Evolutionary conservation across 306 rosid species (phyloP).

Genomic region (barrel medic (Medicago truncatula)): MtrunA17r5.0-ANR NC_053045.1:36806001-36806500

Average conservation of each 20-base stretch:
- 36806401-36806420: conserved; percentile 9
- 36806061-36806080: conserved; percentile 15
- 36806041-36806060: background rate
- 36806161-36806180: conserved; percentile 20
- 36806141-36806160: conserved; percentile 7
- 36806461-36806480: background rate
- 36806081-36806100: background rate
- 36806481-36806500: background rate
- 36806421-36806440: background rate
- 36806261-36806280: background rate
- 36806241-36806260: background rate
- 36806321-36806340: background rate
- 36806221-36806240: background rate
- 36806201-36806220: background rate
- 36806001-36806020: background rate
- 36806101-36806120: background rate
- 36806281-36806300: conserved; percentile 13
- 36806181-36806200: background rate
- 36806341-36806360: background rate
- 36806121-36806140: conserved; percentile 7
- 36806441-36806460: conserved; percentile 2
- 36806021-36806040: background rate
- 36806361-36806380: conserved; percentile 8
- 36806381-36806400: background rate
- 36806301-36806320: conserved; percentile 13